Percentiles rank a stretch among this genome's conserved stretches.
These are phyloP conservation scores for Lasiodiplodia hormozganensis DNA, from an alignment of 2,329 filamentous ascomycete species.

Conservation along the genomic window DNA sequence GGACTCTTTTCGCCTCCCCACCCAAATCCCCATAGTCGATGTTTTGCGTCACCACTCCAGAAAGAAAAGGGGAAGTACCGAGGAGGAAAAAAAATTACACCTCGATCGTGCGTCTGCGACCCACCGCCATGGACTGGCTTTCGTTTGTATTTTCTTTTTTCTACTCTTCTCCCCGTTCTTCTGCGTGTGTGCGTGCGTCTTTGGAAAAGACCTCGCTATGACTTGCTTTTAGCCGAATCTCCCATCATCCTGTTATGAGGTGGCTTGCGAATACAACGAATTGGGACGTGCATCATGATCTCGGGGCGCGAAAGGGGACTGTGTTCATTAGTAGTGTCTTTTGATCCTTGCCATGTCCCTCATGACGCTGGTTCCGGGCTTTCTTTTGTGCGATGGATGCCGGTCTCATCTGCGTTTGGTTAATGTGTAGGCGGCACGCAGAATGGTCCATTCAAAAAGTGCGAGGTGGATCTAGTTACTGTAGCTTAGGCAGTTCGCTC, in stretches of 20 bases:
- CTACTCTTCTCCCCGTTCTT: background rate
- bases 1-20: background rate
- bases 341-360: constrained; percentile 12
- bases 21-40: constrained; percentile 10
- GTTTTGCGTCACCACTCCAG: constrained; percentile 14
- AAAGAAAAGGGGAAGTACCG: constrained; percentile 18
- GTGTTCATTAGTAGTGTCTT: constrained; percentile 18
- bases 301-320: constrained; percentile 4
- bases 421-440: constrained; percentile 3
- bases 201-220: background rate
- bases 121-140: constrained; percentile 27
- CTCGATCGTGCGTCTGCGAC: constrained; percentile 19
- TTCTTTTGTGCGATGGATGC: constrained; percentile 7
- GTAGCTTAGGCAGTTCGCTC: background rate
- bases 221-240: background rate
- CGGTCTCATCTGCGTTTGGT: background rate
- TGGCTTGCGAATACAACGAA: background rate
- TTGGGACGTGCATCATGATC: background rate
- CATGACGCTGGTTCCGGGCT: background rate
- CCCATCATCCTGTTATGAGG: background rate
- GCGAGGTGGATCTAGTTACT: background rate
- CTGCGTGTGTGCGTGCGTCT: background rate
- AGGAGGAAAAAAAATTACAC: background rate
- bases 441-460: background rate
- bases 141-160: constrained; percentile 4